Conservation (phyloP, 768 basidiomycete species). For the Tulasnella sp. region DNA sequence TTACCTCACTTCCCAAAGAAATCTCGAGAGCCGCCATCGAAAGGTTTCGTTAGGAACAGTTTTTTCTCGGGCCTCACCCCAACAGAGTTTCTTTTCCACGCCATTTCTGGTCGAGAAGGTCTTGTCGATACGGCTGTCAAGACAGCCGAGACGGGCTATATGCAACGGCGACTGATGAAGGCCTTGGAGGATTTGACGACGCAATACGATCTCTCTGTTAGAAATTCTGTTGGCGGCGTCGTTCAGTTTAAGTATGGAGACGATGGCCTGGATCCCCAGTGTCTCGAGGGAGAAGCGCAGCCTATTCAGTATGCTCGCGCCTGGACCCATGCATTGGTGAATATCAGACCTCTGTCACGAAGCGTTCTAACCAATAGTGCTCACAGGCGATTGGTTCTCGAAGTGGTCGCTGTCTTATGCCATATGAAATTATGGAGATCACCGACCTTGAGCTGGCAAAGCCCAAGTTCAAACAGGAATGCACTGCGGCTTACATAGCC, state of each 20-base stretch:
- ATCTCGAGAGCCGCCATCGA: constrained; percentile 88
- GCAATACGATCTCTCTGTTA: constrained; percentile 90
- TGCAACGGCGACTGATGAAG: constrained; percentile 98
- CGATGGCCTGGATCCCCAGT: constrained; percentile 93
- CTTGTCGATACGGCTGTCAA: constrained; percentile 99
- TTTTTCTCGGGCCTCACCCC: constrained; percentile 87
- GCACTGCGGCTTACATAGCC: constrained; percentile 55
- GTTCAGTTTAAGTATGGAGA: constrained; percentile 97
- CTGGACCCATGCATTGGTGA: constrained; percentile 71
- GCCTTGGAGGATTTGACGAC: constrained; percentile 85
- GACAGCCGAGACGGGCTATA: constrained; percentile 98
- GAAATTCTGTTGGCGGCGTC: constrained; percentile 87
- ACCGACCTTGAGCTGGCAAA: constrained; percentile 49
- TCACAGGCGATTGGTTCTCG: constrained; percentile 51
- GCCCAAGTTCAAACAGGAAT: constrained; percentile 51
- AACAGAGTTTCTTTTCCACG: constrained; percentile 97
- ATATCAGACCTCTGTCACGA: constrained; percentile 14
- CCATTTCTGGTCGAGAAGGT: constrained; percentile 96
- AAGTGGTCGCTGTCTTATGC: constrained; percentile 53
- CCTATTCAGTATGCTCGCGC: constrained; percentile 83
- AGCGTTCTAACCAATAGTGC: background rate
- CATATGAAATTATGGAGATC: constrained; percentile 72
- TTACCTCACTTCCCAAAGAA: constrained; percentile 99
- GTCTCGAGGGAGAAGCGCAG: constrained; percentile 87
- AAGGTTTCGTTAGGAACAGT: constrained; percentile 95